phyloP scores from a whole-genome alignment of 495 filamentous ascomycete species.

The Xylaria venustula region DNA sequence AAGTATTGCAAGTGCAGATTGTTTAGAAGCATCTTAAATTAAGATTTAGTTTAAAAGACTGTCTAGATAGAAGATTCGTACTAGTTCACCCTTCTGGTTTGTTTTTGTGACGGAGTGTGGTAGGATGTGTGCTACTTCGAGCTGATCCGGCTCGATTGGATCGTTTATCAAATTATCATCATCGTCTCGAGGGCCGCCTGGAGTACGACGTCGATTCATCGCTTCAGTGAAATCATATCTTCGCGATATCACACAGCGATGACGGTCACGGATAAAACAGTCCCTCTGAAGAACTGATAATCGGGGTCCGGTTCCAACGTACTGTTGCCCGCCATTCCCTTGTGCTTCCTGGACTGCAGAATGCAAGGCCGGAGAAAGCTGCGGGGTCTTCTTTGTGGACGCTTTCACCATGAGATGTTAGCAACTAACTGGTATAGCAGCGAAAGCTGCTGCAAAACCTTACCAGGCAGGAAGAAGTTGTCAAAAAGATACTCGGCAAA shows the following conservation, averaged over 20 bases:
- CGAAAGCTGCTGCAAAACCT: neutral
- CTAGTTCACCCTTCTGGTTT: neutral
- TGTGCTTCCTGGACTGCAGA: constrained; percentile 18
- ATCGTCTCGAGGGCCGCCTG: constrained; percentile 2
- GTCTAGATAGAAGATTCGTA: neutral
- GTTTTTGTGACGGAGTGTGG: constrained; percentile 4
- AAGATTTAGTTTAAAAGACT: constrained; percentile 4
- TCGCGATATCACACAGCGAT: constrained; percentile 27
- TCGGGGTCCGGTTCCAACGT: constrained; percentile 18
- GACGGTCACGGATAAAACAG: constrained; percentile 25
- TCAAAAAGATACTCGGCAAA: constrained; percentile 25
- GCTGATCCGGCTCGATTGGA: neutral
- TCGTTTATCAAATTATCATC: constrained; percentile 1
- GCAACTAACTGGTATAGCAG: constrained; percentile 1
- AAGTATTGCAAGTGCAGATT: constrained; percentile 7
- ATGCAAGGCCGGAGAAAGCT: constrained; percentile 19
- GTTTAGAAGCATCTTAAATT: constrained; percentile 6
- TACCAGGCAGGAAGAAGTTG: constrained; percentile 25
- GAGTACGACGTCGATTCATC: neutral
- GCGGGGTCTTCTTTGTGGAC: constrained; percentile 9
- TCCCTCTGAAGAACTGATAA: constrained; percentile 22
- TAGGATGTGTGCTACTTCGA: constrained; percentile 6
- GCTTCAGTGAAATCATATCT: constrained; percentile 26
- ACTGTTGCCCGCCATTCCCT: constrained; percentile 14
- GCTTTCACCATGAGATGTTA: constrained; percentile 19